Evolutionary conservation across 805 yeast species (phyloP), one percentile per base, ranked within the genome.

Genomic region (Hanseniaspora thailandica): DNA sequence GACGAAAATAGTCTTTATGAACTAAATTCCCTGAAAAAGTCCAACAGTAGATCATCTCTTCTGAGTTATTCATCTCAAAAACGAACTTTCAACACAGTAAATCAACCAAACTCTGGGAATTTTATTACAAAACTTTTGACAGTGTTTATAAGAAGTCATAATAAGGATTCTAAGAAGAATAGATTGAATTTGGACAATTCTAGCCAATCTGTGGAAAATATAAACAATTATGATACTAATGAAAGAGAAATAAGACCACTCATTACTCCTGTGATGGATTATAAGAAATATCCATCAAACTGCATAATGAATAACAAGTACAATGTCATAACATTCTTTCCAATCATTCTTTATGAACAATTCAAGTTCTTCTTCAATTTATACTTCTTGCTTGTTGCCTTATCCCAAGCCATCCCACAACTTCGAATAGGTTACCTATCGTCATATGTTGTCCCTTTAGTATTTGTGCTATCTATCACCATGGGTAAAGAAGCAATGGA

Each of bases 401-500:
- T 94, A 56, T 88, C 97, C 5, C 98, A 93, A 68, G 82, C 83
- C 2, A 75, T 93, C 22, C 97, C 97, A 1, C 86, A 81, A 7
- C 73, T 93, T 51, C 74, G 97, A 59, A 93, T 93, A 34, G 99
- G 99, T 12, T 93, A 90, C 63, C 71, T 93, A 35, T 84, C 95
- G 1, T 85, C 96, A 2, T 93, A 93, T 65, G 76, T 94, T 20
- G 96, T 89, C 9, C 99, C 99, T 0, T 74, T 93, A 54, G 96
- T 86, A 1, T 93, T 93, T 71, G 98, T 93, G 15, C 70, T 93
- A 39, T 72, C 84, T 0, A 95, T 93, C 5, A 94, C 98, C 1
- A 89, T 94, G 95, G 71, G 82, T 59, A 93, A 93, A 66, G 99
- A 93, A 65, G 97, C 97, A 0, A 74, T 85, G 59, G 99, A 93